Conservation (phyloP, 139 green algal genomes). For the Micractinium conductrix region DNA sequence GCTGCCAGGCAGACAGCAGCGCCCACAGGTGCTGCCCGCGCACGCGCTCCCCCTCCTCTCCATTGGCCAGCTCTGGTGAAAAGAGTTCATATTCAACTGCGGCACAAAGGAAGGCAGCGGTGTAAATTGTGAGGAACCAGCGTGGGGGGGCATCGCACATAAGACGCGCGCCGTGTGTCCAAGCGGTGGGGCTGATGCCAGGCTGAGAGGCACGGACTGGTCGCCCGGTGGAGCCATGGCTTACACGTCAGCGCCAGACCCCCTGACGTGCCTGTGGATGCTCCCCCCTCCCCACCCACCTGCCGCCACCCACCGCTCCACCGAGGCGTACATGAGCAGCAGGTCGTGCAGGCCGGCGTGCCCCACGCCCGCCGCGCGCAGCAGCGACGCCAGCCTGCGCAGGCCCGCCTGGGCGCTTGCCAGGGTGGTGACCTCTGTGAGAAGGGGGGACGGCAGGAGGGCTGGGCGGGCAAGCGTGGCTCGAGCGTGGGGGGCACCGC, state of each 20-base stretch:
- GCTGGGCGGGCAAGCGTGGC: not conserved
- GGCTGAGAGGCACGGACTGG: too few relatives aligned
- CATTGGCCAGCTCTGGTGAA: constrained; percentile 12
- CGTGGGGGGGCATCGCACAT: too few relatives aligned
- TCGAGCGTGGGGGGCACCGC: not conserved
- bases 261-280: too few relatives aligned
- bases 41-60: constrained; percentile 12
- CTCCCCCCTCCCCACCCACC: too few relatives aligned
- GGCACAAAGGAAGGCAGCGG: too few relatives aligned
- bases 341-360: constrained; percentile 38
- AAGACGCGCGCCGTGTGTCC: too few relatives aligned
- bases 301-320: constrained; percentile 12
- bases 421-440: not conserved
- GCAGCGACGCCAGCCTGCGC: not conserved
- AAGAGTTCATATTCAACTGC: constrained; percentile 25
- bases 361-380: constrained; percentile 11
- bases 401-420: not conserved
- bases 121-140: too few relatives aligned
- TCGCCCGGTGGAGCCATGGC: too few relatives aligned
- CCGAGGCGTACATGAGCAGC: constrained; percentile 35
- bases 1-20: constrained; percentile 14
- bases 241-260: too few relatives aligned
- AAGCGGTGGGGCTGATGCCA: too few relatives aligned
- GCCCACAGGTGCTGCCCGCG: constrained; percentile 21
- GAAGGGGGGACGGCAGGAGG: not conserved